A percentile compares a stretch with the other conserved stretches of the same genome.
Evolutionary conservation across 495 filamentous ascomycete genomes (phyloP).

Genomic region (Cercophora samala): DNA sequence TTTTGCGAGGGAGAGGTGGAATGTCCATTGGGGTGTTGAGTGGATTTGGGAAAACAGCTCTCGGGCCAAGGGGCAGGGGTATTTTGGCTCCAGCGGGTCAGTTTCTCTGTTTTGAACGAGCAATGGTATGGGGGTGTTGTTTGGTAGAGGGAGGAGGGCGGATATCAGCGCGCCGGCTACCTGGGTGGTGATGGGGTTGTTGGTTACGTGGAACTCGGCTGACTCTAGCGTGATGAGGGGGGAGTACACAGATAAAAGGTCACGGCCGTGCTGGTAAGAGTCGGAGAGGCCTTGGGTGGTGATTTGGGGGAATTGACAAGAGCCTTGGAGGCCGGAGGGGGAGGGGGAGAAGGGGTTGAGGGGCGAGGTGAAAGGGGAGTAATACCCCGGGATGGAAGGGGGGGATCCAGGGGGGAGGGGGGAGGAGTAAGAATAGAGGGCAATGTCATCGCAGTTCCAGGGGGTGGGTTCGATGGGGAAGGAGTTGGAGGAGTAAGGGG

Average conservation of each 20-base stretch:
- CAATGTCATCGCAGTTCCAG: constrained; percentile 63
- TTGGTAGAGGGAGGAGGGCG: constrained; percentile 51
- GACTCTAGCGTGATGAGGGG: constrained; percentile 49
- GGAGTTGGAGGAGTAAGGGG: constrained; percentile 63
- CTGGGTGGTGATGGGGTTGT: constrained; percentile 68
- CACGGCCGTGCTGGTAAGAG: constrained; percentile 62
- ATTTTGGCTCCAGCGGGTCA: constrained; percentile 63
- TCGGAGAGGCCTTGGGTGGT: constrained; percentile 61
- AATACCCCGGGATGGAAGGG: constrained; percentile 47
- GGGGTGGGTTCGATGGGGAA: constrained; percentile 61
- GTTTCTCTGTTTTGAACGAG: constrained; percentile 49
- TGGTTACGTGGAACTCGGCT: constrained; percentile 60
- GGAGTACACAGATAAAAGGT: constrained; percentile 63
- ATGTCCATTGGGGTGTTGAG: constrained; percentile 48
- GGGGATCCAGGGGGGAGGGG: constrained; percentile 37
- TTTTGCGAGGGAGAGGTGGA: constrained; percentile 54
- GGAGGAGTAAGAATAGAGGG: constrained; percentile 59
- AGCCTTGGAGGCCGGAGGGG: constrained; percentile 57
- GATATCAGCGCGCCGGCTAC: constrained; percentile 62
- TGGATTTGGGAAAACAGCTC: constrained; percentile 46
- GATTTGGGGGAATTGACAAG: constrained; percentile 71
- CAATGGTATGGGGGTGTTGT: constrained; percentile 35
- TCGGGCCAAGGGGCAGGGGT: constrained; percentile 51
- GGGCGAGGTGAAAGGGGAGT: constrained; percentile 52
- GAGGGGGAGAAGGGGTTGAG: constrained; percentile 57